Evolutionary conservation across 129 eudicot species (phyloP), one percentile per base, ranked within the genome.

Genomic region (Helichrysum umbraculigerum): DNA sequence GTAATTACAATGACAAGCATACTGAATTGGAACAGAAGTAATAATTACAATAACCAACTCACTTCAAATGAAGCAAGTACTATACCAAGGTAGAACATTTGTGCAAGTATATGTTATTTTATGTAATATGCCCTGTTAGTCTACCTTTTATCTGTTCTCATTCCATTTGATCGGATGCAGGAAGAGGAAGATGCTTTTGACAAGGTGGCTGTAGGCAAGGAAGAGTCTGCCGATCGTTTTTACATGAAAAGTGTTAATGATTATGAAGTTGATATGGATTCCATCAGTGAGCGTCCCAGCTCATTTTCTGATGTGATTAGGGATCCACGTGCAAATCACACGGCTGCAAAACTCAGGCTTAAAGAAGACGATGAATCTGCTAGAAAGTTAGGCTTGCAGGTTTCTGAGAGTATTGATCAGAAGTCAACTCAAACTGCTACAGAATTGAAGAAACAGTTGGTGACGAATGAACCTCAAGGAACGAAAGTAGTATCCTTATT

Each of bases 101-200:
- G 28, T 57, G 62, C 62, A n/a, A 57, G 25, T n/a, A 57, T 11
- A 15, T 19, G 17, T n/a, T 29, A 29, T 21, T 51, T 4, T 50
- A 33, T 44, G 32, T 72, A 57, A 67, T 57, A 17, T 17, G 8
- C 41, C 44, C 44, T 63, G 17, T 51, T 64, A 0, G 20, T 50
- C 54, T 65, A 44, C 39, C 25, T 35, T 37, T 9, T 63, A 59
- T 44, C 5, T 44, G 50, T 56, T 64, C 16, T 37, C 32, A 19
- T 74, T 9, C 54, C 10, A 52, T 66, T 21, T 20, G 33, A 52
- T 28, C 5, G 71, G 69, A 58, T 83, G 61, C 84, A 93, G 98
- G 98, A 90, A 71, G 98, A 93, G 75, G 96, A 90, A 83, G 98
- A 90, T 85, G 81, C 74, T 52, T 90, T 52, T 74, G 98, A 93